Percentiles rank a stretch among this genome's conserved stretches.
Evolutionary conservation across 2,329 filamentous ascomycete genomes (phyloP).

Genomic region (Alternaria arbusti): DNA sequence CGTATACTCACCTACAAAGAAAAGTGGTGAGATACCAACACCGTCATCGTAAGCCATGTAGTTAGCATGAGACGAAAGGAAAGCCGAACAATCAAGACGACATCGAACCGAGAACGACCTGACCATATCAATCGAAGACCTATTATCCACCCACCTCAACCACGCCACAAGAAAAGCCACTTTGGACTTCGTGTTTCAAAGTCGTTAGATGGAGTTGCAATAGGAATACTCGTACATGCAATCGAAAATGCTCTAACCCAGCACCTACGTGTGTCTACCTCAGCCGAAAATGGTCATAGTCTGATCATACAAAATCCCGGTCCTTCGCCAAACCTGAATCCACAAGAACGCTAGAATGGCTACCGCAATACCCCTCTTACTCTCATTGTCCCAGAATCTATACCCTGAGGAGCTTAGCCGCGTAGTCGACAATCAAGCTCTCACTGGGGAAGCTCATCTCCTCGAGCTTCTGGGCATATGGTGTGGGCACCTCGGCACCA

Average conservation of each 20-base stretch:
- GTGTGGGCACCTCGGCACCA: constrained; percentile 95
- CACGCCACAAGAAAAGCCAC: too few relatives aligned
- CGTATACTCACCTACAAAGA: not conserved
- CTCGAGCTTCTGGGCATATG: constrained; percentile 91
- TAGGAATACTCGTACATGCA: constrained; percentile 30
- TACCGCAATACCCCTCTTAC: not conserved
- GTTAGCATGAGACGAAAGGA: too few relatives aligned
- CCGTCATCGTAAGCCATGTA: too few relatives aligned
- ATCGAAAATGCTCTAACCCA: constrained; percentile 21
- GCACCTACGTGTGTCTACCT: not conserved
- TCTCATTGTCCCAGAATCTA: constrained; percentile 50
- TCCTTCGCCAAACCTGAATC: not conserved
- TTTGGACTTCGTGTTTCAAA: too few relatives aligned
- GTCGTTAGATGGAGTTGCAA: not conserved
- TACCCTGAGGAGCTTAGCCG: constrained; percentile 84
- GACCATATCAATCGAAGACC: too few relatives aligned
- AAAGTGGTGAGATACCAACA: not conserved
- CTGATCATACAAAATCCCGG: constrained; percentile 33
- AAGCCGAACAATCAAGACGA: too few relatives aligned
- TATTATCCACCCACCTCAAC: too few relatives aligned
- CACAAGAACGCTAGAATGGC: not conserved
- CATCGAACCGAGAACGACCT: too few relatives aligned
- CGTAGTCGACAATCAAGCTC: constrained; percentile 83
- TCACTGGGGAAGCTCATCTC: constrained; percentile 95
- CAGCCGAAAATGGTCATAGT: constrained; percentile 17